These are phyloP conservation scores for Sarcodon sp. DNA, from an alignment of 768 basidiomycete species.

Conservation along the genomic window DNA sequence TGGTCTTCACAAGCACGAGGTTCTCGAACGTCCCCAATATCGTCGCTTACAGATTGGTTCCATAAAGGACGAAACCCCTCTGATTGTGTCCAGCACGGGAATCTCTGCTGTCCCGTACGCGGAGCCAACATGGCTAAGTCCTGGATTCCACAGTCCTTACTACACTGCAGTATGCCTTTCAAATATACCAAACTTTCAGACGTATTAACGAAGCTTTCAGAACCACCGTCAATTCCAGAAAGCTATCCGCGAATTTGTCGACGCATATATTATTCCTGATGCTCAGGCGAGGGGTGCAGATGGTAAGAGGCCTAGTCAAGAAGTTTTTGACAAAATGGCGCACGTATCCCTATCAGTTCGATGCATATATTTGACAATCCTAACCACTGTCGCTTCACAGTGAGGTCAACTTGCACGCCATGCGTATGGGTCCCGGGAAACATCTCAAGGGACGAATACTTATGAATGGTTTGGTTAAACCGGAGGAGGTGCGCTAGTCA, in stretches of 20 bases:
- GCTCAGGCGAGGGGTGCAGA: constrained; percentile 55
- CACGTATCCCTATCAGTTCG: constrained; percentile 15
- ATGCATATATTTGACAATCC: background rate
- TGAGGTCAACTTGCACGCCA: constrained; percentile 67
- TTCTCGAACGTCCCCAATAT: constrained; percentile 66
- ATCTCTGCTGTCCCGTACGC: constrained; percentile 73
- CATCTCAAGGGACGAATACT: constrained; percentile 72
- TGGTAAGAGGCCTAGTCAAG: constrained; percentile 76
- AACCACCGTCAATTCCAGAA: constrained; percentile 48
- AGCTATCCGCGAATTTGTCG: constrained; percentile 52
- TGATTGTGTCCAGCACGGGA: constrained; percentile 40
- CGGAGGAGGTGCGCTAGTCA: constrained; percentile 43
- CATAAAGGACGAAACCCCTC: constrained; percentile 46
- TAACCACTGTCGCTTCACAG: constrained; percentile 17
- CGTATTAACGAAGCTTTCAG: constrained; percentile 18
- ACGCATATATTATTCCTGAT: constrained; percentile 45
- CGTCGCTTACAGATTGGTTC: constrained; percentile 63
- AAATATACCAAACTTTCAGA: background rate
- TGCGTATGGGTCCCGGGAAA: constrained; percentile 86
- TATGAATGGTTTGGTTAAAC: constrained; percentile 62
- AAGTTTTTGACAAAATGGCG: constrained; percentile 77
- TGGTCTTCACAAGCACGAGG: constrained; percentile 77
- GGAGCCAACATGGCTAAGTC: constrained; percentile 69
- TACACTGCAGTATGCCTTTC: constrained; percentile 54
- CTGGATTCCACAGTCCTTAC: constrained; percentile 64